These are phyloP conservation scores for Diplodia mutila DNA, from an alignment of 2,329 filamentous ascomycete species.

Conservation along the genomic window DNA sequence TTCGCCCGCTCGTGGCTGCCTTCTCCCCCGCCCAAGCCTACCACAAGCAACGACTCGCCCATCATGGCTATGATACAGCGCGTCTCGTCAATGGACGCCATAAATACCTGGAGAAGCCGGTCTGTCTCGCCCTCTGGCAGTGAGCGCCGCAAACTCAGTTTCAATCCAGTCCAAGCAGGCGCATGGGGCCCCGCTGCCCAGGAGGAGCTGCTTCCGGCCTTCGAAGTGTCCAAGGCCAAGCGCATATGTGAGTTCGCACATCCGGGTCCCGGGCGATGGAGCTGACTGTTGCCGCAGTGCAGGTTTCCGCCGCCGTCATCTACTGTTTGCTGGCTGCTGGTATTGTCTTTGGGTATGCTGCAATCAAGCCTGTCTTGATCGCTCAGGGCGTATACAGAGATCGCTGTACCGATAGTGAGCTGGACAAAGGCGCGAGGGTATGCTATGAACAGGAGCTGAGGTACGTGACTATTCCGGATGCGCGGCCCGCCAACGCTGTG, in stretches of 20 bases:
- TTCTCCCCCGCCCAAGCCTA: neutral
- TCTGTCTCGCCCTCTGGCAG: conserved; percentile 33
- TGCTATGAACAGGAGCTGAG: conserved; percentile 46
- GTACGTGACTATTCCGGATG: neutral
- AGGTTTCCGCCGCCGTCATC: conserved; percentile 69
- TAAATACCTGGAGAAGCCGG: conserved; percentile 44
- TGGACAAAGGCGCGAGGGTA: conserved; percentile 39
- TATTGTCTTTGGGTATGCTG: conserved; percentile 48
- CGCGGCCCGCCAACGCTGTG: neutral
- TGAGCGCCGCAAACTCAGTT: conserved; percentile 52
- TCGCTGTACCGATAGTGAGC: conserved; percentile 41
- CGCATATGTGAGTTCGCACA: conserved; percentile 52
- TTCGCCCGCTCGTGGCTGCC: neutral
- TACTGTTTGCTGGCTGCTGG: conserved; percentile 65
- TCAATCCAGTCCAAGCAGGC: conserved; percentile 49
- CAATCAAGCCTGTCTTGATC: conserved; percentile 46
- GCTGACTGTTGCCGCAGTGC: conserved; percentile 52
- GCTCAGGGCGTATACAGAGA: conserved; percentile 44
- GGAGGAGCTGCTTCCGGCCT: conserved; percentile 52
- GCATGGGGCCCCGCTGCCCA: conserved; percentile 48
- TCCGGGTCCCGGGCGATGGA: neutral
- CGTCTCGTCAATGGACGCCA: conserved; percentile 46
- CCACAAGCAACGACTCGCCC: neutral
- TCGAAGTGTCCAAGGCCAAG: conserved; percentile 59
- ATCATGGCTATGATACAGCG: conserved; percentile 46